Evolutionary conservation across 108 stramenopile genomes (phyloP).

Genomic region (Chaetoceros tenuissimus): DNA sequence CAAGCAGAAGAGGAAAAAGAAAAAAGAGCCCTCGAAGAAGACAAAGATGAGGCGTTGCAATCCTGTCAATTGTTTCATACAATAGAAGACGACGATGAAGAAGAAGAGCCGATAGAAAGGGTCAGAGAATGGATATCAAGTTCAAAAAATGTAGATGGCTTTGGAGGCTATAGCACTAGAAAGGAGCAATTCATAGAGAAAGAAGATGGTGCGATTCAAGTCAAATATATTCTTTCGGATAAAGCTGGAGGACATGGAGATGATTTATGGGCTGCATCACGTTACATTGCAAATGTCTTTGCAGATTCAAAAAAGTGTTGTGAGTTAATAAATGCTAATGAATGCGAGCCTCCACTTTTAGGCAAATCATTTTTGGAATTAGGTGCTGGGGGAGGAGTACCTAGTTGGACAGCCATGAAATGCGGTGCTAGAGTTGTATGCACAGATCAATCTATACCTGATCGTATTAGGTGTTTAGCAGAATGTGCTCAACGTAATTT

Average conservation of each 20-base stretch:
- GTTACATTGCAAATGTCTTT: conserved; percentile 28
- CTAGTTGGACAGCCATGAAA: conserved; percentile 33
- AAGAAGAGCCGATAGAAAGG: background rate
- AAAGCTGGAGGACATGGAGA: conserved; percentile 25
- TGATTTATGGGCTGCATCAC: conserved; percentile 30
- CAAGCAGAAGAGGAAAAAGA: conserved; percentile 14
- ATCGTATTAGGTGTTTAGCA: conserved; percentile 36
- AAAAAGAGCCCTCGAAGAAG: conserved; percentile 9
- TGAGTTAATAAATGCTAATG: conserved; percentile 1
- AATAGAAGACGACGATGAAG: conserved; percentile 4
- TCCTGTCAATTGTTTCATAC: conserved; percentile 4
- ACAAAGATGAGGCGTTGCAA: conserved; percentile 15
- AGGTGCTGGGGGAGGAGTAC: conserved; percentile 38
- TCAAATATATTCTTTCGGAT: conserved; percentile 19
- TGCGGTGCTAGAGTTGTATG: conserved; percentile 41
- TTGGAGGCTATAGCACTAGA: conserved; percentile 1
- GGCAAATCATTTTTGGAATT: conserved; percentile 24
- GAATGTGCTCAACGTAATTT: conserved; percentile 28
- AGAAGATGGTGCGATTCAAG: conserved; percentile 1
- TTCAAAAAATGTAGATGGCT: conserved; percentile 14
- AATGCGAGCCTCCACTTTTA: conserved; percentile 11
- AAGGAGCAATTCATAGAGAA: background rate
- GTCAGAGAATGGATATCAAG: conserved; percentile 20
- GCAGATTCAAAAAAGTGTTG: conserved; percentile 24
- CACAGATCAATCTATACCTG: conserved; percentile 28